Conservation (phyloP, 2,329 filamentous ascomycete species). For the Daldinia sp. region DNA sequence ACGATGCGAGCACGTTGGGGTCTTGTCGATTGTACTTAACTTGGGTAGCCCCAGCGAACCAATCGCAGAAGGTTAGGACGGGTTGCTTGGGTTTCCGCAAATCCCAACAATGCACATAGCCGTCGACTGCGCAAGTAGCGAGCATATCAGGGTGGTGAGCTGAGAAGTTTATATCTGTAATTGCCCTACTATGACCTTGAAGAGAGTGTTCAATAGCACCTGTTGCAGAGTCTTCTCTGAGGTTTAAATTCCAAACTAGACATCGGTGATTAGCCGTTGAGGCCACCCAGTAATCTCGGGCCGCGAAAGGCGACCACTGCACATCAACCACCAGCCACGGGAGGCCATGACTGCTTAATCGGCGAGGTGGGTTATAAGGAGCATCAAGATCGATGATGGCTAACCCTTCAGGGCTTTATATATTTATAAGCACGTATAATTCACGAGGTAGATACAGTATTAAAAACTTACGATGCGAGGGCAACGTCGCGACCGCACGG, state of each 20-base stretch:
- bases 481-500: constrained; percentile 92
- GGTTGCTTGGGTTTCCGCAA: constrained; percentile 79
- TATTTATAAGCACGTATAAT: constrained; percentile 34
- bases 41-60: constrained; percentile 92
- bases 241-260: constrained; percentile 90
- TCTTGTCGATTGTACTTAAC: constrained; percentile 95
- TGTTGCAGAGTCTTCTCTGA: constrained; percentile 77
- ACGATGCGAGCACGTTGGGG: constrained; percentile 87
- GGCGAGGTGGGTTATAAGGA: constrained; percentile 86
- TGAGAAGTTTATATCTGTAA: constrained; percentile 96
- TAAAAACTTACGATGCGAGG: constrained; percentile 75
- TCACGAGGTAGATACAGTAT: not conserved
- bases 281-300: constrained; percentile 90
- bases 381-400: constrained; percentile 93
- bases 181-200: constrained; percentile 86
- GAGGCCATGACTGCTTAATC: constrained; percentile 82
- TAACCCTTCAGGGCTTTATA: constrained; percentile 78
- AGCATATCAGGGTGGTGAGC: constrained; percentile 91
- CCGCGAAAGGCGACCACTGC: constrained; percentile 95
- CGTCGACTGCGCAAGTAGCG: constrained; percentile 92
- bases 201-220: constrained; percentile 87
- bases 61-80: constrained; percentile 86
- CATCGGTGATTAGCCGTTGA: constrained; percentile 96
- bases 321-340: constrained; percentile 97
- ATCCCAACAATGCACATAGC: constrained; percentile 94